Conservation (phyloP, 2,329 filamentous ascomycete species). For the Coniella lustricola region DNA sequence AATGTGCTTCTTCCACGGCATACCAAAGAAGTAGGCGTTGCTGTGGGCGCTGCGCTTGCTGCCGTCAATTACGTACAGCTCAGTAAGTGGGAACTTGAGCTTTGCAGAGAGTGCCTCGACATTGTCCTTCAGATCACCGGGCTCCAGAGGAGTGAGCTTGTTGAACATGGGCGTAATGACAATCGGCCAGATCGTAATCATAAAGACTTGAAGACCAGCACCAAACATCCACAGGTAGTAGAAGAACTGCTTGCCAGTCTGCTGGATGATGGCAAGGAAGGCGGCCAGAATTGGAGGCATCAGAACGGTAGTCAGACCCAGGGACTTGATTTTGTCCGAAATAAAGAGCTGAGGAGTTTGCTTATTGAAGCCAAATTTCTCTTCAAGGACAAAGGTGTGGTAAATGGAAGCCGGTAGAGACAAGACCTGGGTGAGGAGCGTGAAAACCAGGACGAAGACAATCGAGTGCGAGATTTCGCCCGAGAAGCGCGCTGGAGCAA, state of each 20-base stretch:
- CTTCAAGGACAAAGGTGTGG: slow-evolving; percentile 91
- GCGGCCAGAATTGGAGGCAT: slow-evolving; percentile 84
- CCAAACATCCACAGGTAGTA: slow-evolving; percentile 96
- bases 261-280: slow-evolving; percentile 89
- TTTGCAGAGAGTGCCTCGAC: slow-evolving; percentile 78
- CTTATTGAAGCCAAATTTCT: slow-evolving; percentile 98
- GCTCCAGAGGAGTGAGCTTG: slow-evolving; percentile 87
- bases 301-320: slow-evolving; percentile 71
- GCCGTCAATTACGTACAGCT: slow-evolving; percentile 91
- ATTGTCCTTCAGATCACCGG: slow-evolving; percentile 77
- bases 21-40: slow-evolving; percentile 92
- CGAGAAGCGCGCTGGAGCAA: slow-evolving; percentile 69
- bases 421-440: slow-evolving; percentile 71
- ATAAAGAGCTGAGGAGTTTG: slow-evolving; percentile 85
- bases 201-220: slow-evolving; percentile 82
- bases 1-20: slow-evolving; percentile 99
- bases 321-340: slow-evolving; percentile 85
- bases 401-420: slow-evolving; percentile 81
- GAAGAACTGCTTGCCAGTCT: slow-evolving; percentile 91
- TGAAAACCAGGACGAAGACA: slow-evolving; percentile 83
- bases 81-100: slow-evolving; percentile 84
- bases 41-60: slow-evolving; percentile 83
- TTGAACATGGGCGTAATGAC: slow-evolving; percentile 95
- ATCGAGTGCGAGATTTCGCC: slow-evolving; percentile 94
- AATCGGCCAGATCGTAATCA: slow-evolving; percentile 93